A percentile compares a stretch with the other conserved stretches of the same genome.
These are phyloP conservation scores for Saccharomyces hybrid DNA, from an alignment of 1,139 yeast genomes.

Conservation along the genomic window DNA sequence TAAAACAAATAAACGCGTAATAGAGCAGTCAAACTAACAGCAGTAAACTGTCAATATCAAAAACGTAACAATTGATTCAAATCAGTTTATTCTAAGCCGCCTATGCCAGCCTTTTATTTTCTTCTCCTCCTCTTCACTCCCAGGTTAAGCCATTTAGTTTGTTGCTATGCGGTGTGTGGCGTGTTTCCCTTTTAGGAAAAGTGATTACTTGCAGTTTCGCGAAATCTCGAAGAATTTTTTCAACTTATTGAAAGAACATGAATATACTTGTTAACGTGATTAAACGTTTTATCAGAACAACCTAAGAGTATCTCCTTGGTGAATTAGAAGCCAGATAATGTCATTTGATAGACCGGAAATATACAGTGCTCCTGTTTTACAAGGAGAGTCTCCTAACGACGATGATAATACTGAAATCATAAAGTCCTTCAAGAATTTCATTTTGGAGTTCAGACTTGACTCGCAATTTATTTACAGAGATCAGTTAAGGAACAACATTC, in stretches of 20 bases:
- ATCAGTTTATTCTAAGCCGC: not conserved
- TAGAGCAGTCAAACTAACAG: not conserved
- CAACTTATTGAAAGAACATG: not conserved
- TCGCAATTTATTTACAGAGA: conserved; percentile 84
- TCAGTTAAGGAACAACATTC: conserved; percentile 79
- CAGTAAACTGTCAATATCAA: not conserved
- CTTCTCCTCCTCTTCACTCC: not conserved
- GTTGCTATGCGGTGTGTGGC: not conserved
- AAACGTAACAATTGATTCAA: not conserved
- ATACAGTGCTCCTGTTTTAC: conserved; percentile 78
- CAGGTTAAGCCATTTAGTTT: not conserved
- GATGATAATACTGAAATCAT: conserved; percentile 71
- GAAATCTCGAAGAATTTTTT: not conserved
- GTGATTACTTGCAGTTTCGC: conserved; percentile 1
- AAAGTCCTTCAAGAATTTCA: conserved; percentile 72
- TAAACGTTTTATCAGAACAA: too few species aligned
- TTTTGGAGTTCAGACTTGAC: conserved; percentile 78
- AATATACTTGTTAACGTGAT: not conserved
- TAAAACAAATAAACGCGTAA: not conserved
- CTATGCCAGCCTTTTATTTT: not conserved
- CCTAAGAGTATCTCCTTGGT: not conserved
- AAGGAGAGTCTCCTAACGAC: conserved; percentile 57
- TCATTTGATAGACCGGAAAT: conserved; percentile 78
- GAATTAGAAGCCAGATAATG: conserved; percentile 11
- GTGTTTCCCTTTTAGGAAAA: not conserved